Evolutionary conservation across 23 red algal genomes (phyloP).

Genomic region (Gracilaria domingensis): DNA sequence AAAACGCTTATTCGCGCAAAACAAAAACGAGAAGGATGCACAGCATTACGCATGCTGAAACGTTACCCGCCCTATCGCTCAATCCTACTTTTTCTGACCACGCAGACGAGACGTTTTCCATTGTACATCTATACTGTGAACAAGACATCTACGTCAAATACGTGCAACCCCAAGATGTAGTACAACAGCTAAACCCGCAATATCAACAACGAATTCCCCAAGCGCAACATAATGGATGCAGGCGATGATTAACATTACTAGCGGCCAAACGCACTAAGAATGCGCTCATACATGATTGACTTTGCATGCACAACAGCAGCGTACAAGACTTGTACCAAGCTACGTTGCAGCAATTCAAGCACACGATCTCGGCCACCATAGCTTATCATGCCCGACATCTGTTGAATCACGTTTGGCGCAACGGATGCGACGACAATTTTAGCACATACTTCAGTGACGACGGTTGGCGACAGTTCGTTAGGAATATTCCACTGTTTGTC

Average conservation of each 20-base stretch:
- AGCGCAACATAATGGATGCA: background rate
- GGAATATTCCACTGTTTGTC: slow-evolving; percentile 18
- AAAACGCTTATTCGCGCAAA: background rate
- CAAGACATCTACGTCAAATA: background rate
- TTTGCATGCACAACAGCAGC: slow-evolving; percentile 22
- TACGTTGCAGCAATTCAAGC: background rate
- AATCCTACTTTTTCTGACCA: background rate
- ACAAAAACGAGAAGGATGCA: background rate
- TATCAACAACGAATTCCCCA: background rate
- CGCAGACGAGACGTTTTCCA: slow-evolving; percentile 8
- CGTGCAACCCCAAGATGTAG: background rate
- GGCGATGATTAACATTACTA: background rate
- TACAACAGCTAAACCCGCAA: background rate
- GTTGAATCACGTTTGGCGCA: slow-evolving; percentile 1
- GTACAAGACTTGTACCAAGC: slow-evolving; percentile 6
- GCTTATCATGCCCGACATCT: slow-evolving; percentile 5
- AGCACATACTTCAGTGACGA: slow-evolving; percentile 23
- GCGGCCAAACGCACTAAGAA: slow-evolving; percentile 14
- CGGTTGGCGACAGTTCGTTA: background rate
- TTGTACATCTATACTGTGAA: slow-evolving; percentile 8
- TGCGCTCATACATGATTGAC: background rate
- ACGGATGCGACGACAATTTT: slow-evolving; percentile 30
- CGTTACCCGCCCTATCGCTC: slow-evolving; percentile 4
- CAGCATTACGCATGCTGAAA: background rate
- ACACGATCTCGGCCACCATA: slow-evolving; percentile 6